phyloP scores from a whole-genome alignment of 805 yeast genomes.

The Wickerhamiella siamensis region DNA sequence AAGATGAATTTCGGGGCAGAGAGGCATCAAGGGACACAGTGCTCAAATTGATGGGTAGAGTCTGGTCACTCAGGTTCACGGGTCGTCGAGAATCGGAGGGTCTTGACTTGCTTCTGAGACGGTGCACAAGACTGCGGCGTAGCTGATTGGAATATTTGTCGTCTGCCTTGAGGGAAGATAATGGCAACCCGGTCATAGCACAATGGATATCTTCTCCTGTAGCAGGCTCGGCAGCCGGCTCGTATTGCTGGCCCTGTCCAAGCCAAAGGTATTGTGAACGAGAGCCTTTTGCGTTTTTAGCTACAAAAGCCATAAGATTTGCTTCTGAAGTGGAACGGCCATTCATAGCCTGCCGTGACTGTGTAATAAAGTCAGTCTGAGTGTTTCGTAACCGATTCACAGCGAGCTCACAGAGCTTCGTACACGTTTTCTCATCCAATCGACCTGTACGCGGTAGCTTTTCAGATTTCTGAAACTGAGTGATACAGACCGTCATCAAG shows the following conservation, averaged over 20 bases:
- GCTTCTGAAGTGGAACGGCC: conserved; percentile 17
- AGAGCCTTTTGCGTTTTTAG: conserved; percentile 13
- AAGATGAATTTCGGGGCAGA: not conserved
- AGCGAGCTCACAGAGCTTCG: conserved; percentile 28
- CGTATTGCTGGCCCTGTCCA: conserved; percentile 11
- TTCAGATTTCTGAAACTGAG: conserved; percentile 63
- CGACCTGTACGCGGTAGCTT: conserved; percentile 37
- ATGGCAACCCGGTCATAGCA: conserved; percentile 6
- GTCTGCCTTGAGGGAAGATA: not conserved
- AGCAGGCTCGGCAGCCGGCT: not conserved
- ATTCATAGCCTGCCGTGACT: conserved; percentile 14
- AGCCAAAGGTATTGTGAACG: conserved; percentile 19
- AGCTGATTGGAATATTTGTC: not conserved
- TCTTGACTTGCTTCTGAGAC: not conserved
- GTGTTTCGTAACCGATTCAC: not conserved
- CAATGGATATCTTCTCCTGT: not conserved
- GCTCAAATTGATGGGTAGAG: not conserved
- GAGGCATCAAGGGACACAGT: not conserved
- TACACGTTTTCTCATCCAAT: conserved; percentile 44
- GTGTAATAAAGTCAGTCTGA: not conserved
- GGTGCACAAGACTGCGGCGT: not conserved
- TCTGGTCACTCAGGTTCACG: not conserved
- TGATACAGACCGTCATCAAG: conserved; percentile 49
- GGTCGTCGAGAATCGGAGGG: not conserved
- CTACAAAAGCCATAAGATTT: conserved; percentile 12